These are phyloP conservation scores for Aspergillus sp. DNA, from an alignment of 2,329 filamentous ascomycete genomes.

Conservation along the genomic window DNA sequence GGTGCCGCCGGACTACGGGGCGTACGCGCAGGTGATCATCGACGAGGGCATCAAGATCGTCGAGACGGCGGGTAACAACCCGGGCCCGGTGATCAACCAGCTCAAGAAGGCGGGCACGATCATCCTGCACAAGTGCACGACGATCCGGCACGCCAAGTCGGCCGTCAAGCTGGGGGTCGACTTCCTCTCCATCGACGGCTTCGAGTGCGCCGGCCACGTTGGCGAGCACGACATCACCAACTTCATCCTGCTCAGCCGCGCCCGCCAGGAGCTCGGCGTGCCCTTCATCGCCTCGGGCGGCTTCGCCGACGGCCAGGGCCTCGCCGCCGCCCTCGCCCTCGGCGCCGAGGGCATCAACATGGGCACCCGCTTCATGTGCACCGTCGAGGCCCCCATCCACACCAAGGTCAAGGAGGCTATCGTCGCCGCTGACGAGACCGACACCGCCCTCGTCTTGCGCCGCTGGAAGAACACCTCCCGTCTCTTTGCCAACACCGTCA, in stretches of 20 bases:
- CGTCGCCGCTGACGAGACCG: constrained; percentile 81
- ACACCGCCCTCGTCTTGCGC: constrained; percentile 83
- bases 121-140: constrained; percentile 96
- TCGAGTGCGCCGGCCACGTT: constrained; percentile 81
- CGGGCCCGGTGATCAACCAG: constrained; percentile 84
- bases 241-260: constrained; percentile 70
- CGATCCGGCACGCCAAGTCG: constrained; percentile 86
- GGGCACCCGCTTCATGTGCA: constrained; percentile 98
- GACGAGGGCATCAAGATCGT: constrained; percentile 90
- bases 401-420: constrained; percentile 91
- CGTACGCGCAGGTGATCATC: constrained; percentile 88
- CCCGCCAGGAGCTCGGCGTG: constrained; percentile 76
- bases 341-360: constrained; percentile 97
- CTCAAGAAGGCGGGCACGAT: constrained; percentile 77
- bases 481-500: constrained; percentile 87
- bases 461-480: constrained; percentile 92
- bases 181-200: constrained; percentile 94
- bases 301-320: constrained; percentile 89
- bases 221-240: constrained; percentile 55
- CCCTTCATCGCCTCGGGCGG: constrained; percentile 96
- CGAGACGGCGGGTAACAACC: constrained; percentile 88
- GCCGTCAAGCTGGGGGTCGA: constrained; percentile 94
- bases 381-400: constrained; percentile 89
- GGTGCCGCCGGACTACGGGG: constrained; percentile 85
- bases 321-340: constrained; percentile 85